Conservation (phyloP, 305 asterid species). For the Solanum aculeatissimum region DNA sequence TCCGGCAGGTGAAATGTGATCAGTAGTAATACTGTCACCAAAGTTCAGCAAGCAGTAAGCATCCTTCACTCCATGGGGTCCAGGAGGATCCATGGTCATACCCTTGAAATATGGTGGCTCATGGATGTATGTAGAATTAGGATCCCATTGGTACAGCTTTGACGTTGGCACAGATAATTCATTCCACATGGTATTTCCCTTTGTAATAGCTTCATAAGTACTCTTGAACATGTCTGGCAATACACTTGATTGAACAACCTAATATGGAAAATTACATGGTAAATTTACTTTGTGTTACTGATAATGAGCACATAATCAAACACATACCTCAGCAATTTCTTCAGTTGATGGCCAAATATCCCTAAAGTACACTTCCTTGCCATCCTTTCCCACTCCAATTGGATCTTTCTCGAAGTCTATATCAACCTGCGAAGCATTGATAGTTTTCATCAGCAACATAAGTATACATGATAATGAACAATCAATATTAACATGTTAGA, state of each 20-base stretch:
- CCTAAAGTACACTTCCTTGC: slow-evolving; percentile 70
- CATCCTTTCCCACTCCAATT: slow-evolving; percentile 79
- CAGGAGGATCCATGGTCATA: slow-evolving; percentile 96
- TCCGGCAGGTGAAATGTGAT: slow-evolving; percentile 97
- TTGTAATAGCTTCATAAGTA: slow-evolving; percentile 76
- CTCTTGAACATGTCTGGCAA: slow-evolving; percentile 92
- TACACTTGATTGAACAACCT: slow-evolving; percentile 89
- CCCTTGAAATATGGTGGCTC: slow-evolving; percentile 93
- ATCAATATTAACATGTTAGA: neutral
- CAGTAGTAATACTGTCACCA: slow-evolving; percentile 92
- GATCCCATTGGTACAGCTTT: slow-evolving; percentile 81
- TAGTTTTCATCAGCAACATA: neutral
- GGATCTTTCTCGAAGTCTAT: slow-evolving; percentile 94
- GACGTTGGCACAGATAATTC: slow-evolving; percentile 51
- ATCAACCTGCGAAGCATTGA: slow-evolving; percentile 47
- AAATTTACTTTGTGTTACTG: neutral
- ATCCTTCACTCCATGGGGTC: slow-evolving; percentile 78
- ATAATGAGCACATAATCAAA: neutral
- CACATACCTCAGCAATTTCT: slow-evolving; percentile 77
- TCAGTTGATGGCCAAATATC: slow-evolving; percentile 93
- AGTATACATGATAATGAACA: neutral
- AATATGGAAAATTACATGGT: neutral
- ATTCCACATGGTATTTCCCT: slow-evolving; percentile 92
- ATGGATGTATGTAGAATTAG: slow-evolving; percentile 80
- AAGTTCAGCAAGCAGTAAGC: slow-evolving; percentile 91